Conservation (phyloP, 2,329 filamentous ascomycete genomes). For the Trichoderma endophyticum region DNA sequence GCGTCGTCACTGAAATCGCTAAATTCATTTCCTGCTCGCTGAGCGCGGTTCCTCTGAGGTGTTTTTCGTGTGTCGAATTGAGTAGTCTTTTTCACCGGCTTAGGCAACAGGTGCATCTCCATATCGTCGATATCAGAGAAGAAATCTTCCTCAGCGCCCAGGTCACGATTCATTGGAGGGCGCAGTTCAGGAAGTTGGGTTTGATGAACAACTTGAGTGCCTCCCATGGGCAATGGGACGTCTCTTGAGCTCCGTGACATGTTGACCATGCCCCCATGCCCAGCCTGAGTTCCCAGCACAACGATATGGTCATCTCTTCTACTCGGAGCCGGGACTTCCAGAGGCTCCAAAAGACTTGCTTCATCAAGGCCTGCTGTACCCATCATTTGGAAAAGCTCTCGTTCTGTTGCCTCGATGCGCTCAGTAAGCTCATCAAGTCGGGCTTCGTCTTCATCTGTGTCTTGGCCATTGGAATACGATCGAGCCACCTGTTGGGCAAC, state of each 20-base stretch:
- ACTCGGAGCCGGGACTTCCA: constrained; percentile 16
- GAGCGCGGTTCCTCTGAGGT: constrained; percentile 7
- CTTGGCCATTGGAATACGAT: constrained; percentile 49
- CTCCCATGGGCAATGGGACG: constrained; percentile 31
- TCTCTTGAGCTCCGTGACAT: constrained; percentile 36
- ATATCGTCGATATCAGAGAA: constrained; percentile 33
- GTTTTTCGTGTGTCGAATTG: constrained; percentile 11
- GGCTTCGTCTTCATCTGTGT: constrained; percentile 51
- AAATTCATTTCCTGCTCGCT: constrained; percentile 34
- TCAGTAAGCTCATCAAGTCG: constrained; percentile 48
- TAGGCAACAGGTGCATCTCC: constrained; percentile 22
- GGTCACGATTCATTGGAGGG: constrained; percentile 20
- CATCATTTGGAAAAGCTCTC: constrained; percentile 40
- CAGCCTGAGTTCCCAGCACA: constrained; percentile 46
- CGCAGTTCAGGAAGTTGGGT: constrained; percentile 42
- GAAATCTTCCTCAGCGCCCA: constrained; percentile 28
- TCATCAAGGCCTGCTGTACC: constrained; percentile 46
- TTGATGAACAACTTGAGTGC: constrained; percentile 50
- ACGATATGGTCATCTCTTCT: constrained; percentile 27
- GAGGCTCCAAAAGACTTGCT: constrained; percentile 35
- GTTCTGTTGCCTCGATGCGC: constrained; percentile 44
- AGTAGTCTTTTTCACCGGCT: constrained; percentile 14
- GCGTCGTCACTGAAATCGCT: constrained; percentile 51
- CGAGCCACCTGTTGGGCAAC: constrained; percentile 47
- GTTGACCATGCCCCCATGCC: constrained; percentile 29